phyloP scores from a whole-genome alignment of 2,329 filamentous ascomycete genomes.

The Cladosporium sp. region DNA sequence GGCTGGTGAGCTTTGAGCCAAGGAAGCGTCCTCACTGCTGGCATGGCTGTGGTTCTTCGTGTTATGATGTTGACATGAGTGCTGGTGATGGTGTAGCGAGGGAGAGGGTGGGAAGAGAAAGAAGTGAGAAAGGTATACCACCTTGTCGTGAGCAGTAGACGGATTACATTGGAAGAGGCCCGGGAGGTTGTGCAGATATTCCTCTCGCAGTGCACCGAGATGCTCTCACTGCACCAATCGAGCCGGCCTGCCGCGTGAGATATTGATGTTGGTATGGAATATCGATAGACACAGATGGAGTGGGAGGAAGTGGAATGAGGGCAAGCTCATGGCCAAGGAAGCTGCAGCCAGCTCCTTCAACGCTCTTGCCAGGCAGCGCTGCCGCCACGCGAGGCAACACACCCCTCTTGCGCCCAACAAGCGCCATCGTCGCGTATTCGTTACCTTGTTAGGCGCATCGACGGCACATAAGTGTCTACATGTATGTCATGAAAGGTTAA shows the following conservation, averaged over 20 bases:
- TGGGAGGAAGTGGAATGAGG: background rate
- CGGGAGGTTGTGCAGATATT: background rate
- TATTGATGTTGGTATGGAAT: background rate
- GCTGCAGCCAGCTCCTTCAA: background rate
- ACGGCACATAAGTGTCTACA: background rate
- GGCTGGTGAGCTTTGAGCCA: background rate
- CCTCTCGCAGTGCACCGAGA: background rate
- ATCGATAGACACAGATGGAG: background rate
- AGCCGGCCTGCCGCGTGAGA: background rate
- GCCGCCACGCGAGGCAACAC: background rate
- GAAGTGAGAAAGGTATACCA: background rate
- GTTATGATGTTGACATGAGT: background rate
- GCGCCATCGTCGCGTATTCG: background rate
- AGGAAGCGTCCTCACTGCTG: background rate
- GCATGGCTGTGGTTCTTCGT: background rate
- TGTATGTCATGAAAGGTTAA: background rate
- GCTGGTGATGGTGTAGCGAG: background rate
- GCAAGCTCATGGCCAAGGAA: background rate
- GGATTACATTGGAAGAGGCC: too few species aligned
- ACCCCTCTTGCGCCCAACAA: background rate
- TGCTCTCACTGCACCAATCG: background rate
- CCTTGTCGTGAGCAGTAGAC: background rate
- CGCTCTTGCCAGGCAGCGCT: slow-evolving; percentile 5
- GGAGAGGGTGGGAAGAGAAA: background rate
- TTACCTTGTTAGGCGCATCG: background rate